Base-by-base conservation (phyloP, 768 basidiomycete genomes). In the Cantharellus cinnabarinus region DNA sequence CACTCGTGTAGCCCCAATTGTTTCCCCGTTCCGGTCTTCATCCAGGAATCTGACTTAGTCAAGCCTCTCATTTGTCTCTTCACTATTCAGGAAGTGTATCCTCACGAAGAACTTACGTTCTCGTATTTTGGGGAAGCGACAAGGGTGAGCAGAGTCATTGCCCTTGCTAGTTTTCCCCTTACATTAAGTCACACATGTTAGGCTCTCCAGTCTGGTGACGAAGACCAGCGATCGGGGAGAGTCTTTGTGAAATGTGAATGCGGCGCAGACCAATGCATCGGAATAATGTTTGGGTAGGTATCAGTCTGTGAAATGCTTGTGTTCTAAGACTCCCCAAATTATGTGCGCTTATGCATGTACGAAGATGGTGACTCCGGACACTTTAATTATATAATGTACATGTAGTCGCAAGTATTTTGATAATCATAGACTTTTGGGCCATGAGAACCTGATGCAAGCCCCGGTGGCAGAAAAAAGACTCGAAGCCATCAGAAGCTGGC, bases 1-100 rank as follows among this genome's bases (percentile, higher is more conserved):
- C 89, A 95, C 64, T 89, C 85, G 15, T 94, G 91, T 65, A 82
- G 89, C 59, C 90, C 90, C 0, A 95, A 94, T 66, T 81, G 83
- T 63, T 67, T 67, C 3, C 75, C 90, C 29, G 75, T 75, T n/a
- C 74, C 85, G 0, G 82, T 78, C 51, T 86, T 90, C 64, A 81
- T 87, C 68, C 82, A 89, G 63, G 88, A 89, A 57, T 75, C 77
- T 7, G 78, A 87, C 63, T 65, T 83, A 14, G 72, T 79, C 5
- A 86, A 84, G 65, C 85, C 86, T 0, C 67, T 83, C 7, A 66
- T 89, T 4, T 72, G 78, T 0, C 71, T 88, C 5, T 90, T 87
- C 67, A 79, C 87, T 2, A 69, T 62, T 44, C 71, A 76, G 4
- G 81, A 86, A 61, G 78, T 89, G 10, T 74, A 76, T 42, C 72